Base-by-base conservation (phyloP, 345 rosid species). In the Sonneratia caseolaris region DNA sequence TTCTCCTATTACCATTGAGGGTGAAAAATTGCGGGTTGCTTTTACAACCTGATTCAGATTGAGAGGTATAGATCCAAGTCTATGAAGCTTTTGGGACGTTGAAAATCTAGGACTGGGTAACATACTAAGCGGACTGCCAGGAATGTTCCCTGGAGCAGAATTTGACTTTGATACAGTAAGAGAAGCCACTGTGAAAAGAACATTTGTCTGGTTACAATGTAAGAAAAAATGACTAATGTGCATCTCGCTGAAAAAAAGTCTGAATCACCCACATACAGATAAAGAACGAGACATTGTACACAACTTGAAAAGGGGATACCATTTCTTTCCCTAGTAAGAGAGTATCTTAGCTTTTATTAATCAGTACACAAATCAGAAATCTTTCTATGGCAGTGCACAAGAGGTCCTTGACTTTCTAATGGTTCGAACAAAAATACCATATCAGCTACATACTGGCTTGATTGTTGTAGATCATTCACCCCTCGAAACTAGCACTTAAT, bases 51-150 rank as follows among this genome's bases (percentile, higher is more conserved):
- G 89, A 70, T 8, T 74, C 85, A 88, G 78, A 77, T 35, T 78
- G 49, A 89, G 91, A 87, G 83, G 85, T 65, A 89, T 53, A 18
- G 97, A 89, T 68, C 91, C 92, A 27, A 88, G 70, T 80, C 87
- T 85, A 45, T 65, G 79, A 11, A 90, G 92, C 77, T 85, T 79
- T 14, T 97, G 97, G 74, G 98, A 90, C 68, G 76, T 81, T 32
- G 96, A 79, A 78, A 85, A 88, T 82, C 85, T 86, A 79, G 98
- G 99, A 83, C 96, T 95, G 65, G 96, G 92, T 0, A 93, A 96
- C 78, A 90, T 85, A 40, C 92, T 86, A 40, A 79, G 76, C 22
- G 97, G 97, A 78, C 91, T 91, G 36, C 87, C 82, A 22, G 89
- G 96, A 69, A 84, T 72, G 79, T 86, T 84, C 75, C 83, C 86